phyloP scores from a whole-genome alignment of 2,329 filamentous ascomycete genomes.

The Metarhizium guizhouense region DNA sequence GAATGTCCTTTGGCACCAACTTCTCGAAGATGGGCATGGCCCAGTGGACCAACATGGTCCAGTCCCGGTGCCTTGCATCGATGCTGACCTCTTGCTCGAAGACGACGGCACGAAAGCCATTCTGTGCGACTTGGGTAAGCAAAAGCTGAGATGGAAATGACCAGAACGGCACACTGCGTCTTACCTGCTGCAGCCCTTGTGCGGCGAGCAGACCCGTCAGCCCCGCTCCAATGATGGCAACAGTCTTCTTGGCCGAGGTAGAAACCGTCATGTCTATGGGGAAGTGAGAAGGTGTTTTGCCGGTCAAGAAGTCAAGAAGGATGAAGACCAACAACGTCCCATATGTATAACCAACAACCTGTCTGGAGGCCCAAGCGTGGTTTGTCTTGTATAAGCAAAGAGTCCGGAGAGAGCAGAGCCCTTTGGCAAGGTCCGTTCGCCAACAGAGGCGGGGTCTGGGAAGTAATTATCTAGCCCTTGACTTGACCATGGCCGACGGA shows the following conservation, averaged over 20 bases:
- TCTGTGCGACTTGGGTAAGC: slow-evolving; percentile 12
- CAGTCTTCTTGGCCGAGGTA: slow-evolving; percentile 7
- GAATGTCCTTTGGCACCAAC: slow-evolving; percentile 23
- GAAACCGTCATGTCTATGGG: background rate
- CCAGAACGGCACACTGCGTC: slow-evolving; percentile 3
- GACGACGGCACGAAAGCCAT: slow-evolving; percentile 22
- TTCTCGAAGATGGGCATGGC: slow-evolving; percentile 24
- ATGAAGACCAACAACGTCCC: background rate
- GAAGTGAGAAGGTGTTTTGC: background rate
- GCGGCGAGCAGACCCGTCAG: slow-evolving; percentile 27
- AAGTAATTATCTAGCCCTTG: background rate
- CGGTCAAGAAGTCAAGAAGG: background rate
- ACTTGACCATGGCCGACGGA: no score
- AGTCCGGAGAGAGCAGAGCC: no score
- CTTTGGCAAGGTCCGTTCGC: no score
- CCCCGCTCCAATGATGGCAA: slow-evolving; percentile 28
- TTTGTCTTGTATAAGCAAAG: no score
- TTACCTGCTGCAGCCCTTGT: slow-evolving; percentile 26
- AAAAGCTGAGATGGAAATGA: background rate
- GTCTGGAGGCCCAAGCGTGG: no score
- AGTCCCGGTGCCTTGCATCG: slow-evolving; percentile 23
- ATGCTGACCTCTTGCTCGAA: slow-evolving; percentile 22
- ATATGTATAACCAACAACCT: background rate
- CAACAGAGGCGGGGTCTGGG: no score
- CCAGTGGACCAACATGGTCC: slow-evolving; percentile 32